Evolutionary conservation across 1,284 basidiomycete species (phyloP), one percentile per base, ranked within the genome.

Genomic region (Laetiporus sulphureus): DNA sequence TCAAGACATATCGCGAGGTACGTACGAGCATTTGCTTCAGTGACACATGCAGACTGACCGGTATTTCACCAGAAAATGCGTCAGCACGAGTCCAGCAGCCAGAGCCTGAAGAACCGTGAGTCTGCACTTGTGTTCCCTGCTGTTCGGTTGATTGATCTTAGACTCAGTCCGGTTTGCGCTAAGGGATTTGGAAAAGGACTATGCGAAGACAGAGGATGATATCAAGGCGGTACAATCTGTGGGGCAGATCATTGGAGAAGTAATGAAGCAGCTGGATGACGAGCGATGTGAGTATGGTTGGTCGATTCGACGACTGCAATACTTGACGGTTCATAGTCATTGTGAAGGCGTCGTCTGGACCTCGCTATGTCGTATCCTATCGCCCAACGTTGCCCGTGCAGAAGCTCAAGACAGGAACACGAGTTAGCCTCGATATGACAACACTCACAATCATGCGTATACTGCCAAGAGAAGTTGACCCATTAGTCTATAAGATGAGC

Each of bases 221-320:
- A 97, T 99, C 68, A 98, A 98, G 67, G 96, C 96, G 36, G 83
- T 99, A 12, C 96, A 99, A 63, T 96, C 91, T 10, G 96, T 99
- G 8, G 96, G 96, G 10, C 96, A 99, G 69, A 98, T 99, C 52
- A 96, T 99, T 48, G 96, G 93, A 46, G 96, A 99, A 67, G 92
- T 99, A 45, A 83, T 99, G 78, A 98, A 98, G 66, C 94, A 99
- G 66, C 71, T 99, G 21, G 96, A 99, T 58, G 92, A 97, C 48
- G 95, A 99, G 66, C 76, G 96, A 66, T 99, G 94, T 95, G 57
- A 59, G 89, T 71, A 3, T 12, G 23, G 8, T 18, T 4, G 12
- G 15, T 20, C 6, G 13, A 13, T 32, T 31, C 20, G 15, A 21
- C 48, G 23, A 12, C 15, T 22, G 20, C 12, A 4, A 22, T 39